Conservation (phyloP, 192 early-diverging fungal genomes). For the Geranomyces michiganensis region DNA sequence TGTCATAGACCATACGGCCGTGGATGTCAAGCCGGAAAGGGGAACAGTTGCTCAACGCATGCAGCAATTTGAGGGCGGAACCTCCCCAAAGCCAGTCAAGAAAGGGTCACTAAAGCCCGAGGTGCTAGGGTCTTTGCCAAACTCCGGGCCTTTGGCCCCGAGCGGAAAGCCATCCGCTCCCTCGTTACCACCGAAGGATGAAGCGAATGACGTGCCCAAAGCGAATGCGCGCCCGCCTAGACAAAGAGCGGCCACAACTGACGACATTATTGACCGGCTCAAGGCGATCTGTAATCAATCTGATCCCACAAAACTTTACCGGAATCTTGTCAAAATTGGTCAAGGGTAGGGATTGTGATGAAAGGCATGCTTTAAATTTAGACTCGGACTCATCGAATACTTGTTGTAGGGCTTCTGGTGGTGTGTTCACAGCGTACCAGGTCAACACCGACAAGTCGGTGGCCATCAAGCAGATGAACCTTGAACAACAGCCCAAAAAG, state of each 20-base stretch:
- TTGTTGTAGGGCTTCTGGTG: slow-evolving; percentile 70
- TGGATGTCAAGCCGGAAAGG: slow-evolving; percentile 19
- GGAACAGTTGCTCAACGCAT: slow-evolving; percentile 40
- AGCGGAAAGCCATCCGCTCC: slow-evolving; percentile 15
- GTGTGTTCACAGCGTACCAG: slow-evolving; percentile 86
- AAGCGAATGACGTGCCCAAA: slow-evolving; percentile 17
- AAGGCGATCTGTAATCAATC: slow-evolving; percentile 79
- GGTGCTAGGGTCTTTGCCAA: background rate
- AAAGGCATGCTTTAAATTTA: slow-evolving; percentile 59
- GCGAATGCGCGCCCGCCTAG: slow-evolving; percentile 14
- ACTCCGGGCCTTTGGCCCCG: background rate
- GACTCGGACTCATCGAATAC: no score
- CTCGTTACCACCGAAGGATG: background rate
- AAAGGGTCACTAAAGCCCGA: slow-evolving; percentile 40
- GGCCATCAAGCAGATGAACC: slow-evolving; percentile 96
- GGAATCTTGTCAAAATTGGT: slow-evolving; percentile 87
- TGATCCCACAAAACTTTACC: slow-evolving; percentile 86
- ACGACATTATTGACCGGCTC: slow-evolving; percentile 82
- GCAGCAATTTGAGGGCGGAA: slow-evolving; percentile 45
- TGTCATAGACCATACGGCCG: background rate
- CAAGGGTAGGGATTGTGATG: slow-evolving; percentile 77
- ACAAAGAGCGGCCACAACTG: slow-evolving; percentile 56
- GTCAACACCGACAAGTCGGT: slow-evolving; percentile 64
- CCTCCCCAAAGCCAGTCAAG: slow-evolving; percentile 29
- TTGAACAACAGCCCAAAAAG: slow-evolving; percentile 95